Base-by-base conservation (phyloP, 257 asterid genomes). In the Przewalskia tangutica region DNA sequence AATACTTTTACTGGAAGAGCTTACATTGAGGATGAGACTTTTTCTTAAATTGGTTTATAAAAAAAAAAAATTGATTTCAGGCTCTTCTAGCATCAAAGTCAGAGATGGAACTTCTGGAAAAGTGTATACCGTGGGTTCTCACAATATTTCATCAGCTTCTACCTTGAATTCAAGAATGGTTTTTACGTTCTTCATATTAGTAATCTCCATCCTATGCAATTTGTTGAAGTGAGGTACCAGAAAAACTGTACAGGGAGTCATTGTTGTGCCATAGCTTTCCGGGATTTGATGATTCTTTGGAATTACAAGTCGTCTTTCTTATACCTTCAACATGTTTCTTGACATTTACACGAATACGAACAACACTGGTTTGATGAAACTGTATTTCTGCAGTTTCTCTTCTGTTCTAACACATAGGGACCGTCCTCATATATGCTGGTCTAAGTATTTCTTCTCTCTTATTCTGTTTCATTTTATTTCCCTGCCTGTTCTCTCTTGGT, bases 51-150 rank as follows among this genome's bases (percentile, higher is more conserved):
- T 32, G 53, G 81, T 23, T 40, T 32, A 63, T 27, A 1, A 0
- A 0, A 27, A 27, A 27, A 1, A 27, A 27, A 11, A 13, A 67
- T 48, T 27, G 0, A 10, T 76, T 40, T 78, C 89, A 93, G 98
- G 99, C 87, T 90, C 96, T 77, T 88, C 99, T 3, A 89, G 91
- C 91, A 92, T 95, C 81, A 90, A 86, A 88, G 85, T 95, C 77
- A 89, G 62, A 82, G 99, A 95, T 18, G 96, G 89, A 44, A 81
- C 13, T 75, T 85, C 87, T 5, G 97, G 97, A 70, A 81, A 89
- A 36, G 89, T 79, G 40, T 91, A 95, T 82, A 64, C 82, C 0
- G 93, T 95, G 55, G 84, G 83, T 0, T 85, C 97, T 23, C 97
- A 92, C 54, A 78, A 88, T 83, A 75, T 95, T 71, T 89, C 97